phyloP scores from a whole-genome alignment of 805 yeast species.

The Candida qinlingensis region DNA sequence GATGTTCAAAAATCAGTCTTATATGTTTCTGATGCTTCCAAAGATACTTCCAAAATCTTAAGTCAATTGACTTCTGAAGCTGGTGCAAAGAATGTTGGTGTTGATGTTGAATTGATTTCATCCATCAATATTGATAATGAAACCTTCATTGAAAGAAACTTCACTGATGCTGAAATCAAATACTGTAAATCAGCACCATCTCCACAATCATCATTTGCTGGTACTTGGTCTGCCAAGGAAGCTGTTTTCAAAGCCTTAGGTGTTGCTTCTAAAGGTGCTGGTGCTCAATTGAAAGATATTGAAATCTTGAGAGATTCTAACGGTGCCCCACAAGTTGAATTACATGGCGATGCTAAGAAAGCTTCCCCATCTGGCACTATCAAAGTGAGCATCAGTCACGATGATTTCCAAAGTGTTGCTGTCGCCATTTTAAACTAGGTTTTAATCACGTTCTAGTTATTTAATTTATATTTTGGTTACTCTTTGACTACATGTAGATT shows the following conservation, averaged over 20 bases:
- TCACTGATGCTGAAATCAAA: slow-evolving; percentile 71
- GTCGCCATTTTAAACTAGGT: slow-evolving; percentile 62
- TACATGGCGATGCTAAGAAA: slow-evolving; percentile 69
- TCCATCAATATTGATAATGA: slow-evolving; percentile 82
- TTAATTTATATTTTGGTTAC: no score
- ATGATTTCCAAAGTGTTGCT: slow-evolving; percentile 95
- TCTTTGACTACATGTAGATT: no score
- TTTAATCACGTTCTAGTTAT: neutral
- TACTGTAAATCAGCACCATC: slow-evolving; percentile 73
- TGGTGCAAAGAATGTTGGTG: slow-evolving; percentile 73
- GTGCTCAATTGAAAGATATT: slow-evolving; percentile 88
- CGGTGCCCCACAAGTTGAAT: slow-evolving; percentile 73
- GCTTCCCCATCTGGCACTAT: slow-evolving; percentile 71
- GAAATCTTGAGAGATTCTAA: slow-evolving; percentile 66
- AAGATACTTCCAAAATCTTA: slow-evolving; percentile 61
- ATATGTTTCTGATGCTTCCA: slow-evolving; percentile 44
- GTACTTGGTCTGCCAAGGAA: slow-evolving; percentile 99
- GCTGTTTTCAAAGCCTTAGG: slow-evolving; percentile 96
- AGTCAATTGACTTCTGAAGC: slow-evolving; percentile 44
- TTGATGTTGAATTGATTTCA: slow-evolving; percentile 87
- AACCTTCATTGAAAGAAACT: slow-evolving; percentile 88
- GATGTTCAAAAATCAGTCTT: slow-evolving; percentile 39
- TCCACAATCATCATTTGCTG: slow-evolving; percentile 89
- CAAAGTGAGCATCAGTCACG: slow-evolving; percentile 91
- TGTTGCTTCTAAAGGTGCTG: slow-evolving; percentile 87